These are phyloP conservation scores for Daldinia childiae DNA, from an alignment of 495 filamentous ascomycete species.

Conservation along the genomic window DNA sequence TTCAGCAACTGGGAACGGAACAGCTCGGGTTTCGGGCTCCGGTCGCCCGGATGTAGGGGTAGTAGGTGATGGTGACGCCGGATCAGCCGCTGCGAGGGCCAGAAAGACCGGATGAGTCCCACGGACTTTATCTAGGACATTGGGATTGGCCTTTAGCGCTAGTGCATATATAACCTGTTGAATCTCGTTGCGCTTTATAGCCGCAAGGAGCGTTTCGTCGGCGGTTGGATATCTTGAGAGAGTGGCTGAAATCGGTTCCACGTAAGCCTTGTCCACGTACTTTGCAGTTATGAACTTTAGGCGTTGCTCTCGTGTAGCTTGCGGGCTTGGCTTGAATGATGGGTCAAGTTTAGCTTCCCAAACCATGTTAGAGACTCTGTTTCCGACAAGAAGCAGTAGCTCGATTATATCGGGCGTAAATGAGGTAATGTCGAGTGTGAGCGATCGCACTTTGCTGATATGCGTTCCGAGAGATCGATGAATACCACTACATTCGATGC, in stretches of 20 bases:
- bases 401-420: slow-evolving; percentile 97
- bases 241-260: slow-evolving; percentile 78
- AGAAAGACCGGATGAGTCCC: slow-evolving; percentile 89
- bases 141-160: slow-evolving; percentile 86
- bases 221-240: slow-evolving; percentile 80
- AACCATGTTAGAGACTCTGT: slow-evolving; percentile 93
- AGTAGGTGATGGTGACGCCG: slow-evolving; percentile 71
- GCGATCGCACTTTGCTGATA: slow-evolving; percentile 95
- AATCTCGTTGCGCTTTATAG: slow-evolving; percentile 93
- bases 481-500: slow-evolving; percentile 98
- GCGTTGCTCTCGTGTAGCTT: slow-evolving; percentile 86
- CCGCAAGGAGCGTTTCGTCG: slow-evolving; percentile 91
- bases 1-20: slow-evolving; percentile 86
- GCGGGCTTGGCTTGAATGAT: slow-evolving; percentile 71
- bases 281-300: slow-evolving; percentile 94
- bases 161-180: slow-evolving; percentile 91
- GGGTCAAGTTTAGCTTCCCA: slow-evolving; percentile 90
- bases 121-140: slow-evolving; percentile 84
- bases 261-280: slow-evolving; percentile 85
- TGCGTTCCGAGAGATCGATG: slow-evolving; percentile 97
- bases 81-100: slow-evolving; percentile 93
- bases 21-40: slow-evolving; percentile 49
- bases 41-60: slow-evolving; percentile 41
- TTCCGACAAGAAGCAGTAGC: slow-evolving; percentile 90
- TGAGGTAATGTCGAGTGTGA: slow-evolving; percentile 92